These are phyloP conservation scores for Vaccinium corymbosum DNA, from an alignment of 148 eudicot species.

Conservation along the genomic window DNA sequence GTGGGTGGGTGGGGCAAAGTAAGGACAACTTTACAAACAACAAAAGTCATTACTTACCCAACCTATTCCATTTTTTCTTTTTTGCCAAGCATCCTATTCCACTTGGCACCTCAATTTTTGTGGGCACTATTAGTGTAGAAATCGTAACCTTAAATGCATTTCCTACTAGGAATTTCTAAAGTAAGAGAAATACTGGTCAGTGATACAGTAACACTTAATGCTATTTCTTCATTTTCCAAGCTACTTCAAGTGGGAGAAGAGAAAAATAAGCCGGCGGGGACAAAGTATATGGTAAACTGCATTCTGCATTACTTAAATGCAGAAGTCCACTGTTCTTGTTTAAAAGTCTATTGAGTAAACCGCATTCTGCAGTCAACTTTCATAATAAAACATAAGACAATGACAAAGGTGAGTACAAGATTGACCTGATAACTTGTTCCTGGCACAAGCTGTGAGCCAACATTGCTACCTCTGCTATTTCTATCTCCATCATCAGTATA, in stretches of 20 bases:
- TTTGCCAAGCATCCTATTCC: too few species aligned
- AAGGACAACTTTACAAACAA: background rate
- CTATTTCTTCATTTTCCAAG: background rate
- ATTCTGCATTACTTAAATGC: too few species aligned
- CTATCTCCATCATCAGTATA: slow-evolving; percentile 41
- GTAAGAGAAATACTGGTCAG: background rate
- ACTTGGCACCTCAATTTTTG: background rate
- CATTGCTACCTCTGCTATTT: slow-evolving; percentile 35
- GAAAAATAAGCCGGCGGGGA: too few species aligned
- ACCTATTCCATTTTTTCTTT: background rate
- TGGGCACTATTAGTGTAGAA: background rate
- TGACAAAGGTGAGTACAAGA: background rate
- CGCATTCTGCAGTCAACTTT: background rate
- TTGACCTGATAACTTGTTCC: slow-evolving; percentile 52
- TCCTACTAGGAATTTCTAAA: background rate
- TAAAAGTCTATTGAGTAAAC: background rate
- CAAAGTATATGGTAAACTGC: too few species aligned
- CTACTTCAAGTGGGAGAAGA: background rate
- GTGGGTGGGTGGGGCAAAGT: background rate
- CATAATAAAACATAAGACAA: background rate
- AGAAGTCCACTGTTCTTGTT: background rate
- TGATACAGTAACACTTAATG: background rate
- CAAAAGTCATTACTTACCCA: background rate
- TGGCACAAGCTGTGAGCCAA: slow-evolving; percentile 25
- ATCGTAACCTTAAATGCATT: background rate